phyloP scores from a whole-genome alignment of 2,329 filamentous ascomycete species.

The Lanzia echinophila region DNA sequence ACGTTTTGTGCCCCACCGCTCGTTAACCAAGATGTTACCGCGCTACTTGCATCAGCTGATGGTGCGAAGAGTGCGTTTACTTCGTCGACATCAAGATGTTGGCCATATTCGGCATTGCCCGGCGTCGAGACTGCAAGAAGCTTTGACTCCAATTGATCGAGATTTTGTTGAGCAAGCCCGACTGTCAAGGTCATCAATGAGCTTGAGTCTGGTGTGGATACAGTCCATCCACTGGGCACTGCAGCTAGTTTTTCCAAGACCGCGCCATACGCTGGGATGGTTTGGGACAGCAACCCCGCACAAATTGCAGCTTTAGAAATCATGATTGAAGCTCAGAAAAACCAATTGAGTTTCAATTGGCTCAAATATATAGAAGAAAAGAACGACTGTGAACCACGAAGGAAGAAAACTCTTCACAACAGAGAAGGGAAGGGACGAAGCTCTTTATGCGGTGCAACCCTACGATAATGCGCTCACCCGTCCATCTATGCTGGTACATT shows the following conservation, averaged over 20 bases:
- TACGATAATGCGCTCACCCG: no score
- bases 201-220: conserved; percentile 3
- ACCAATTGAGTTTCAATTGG: neutral
- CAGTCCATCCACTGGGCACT: conserved; percentile 18
- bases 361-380: no score
- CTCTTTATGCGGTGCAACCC: no score
- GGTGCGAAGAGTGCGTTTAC: conserved; percentile 48
- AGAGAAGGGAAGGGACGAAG: no score
- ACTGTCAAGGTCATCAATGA: conserved; percentile 26
- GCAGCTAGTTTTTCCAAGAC: conserved; percentile 12
- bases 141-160: conserved; percentile 38
- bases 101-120: conserved; percentile 44
- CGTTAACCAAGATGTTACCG: conserved; percentile 49
- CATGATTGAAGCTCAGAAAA: conserved; percentile 1
- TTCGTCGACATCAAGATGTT: conserved; percentile 44
- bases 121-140: conserved; percentile 42
- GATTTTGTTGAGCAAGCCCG: conserved; percentile 39
- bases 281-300: conserved; percentile 8
- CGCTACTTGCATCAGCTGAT: conserved; percentile 39
- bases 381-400: neutral
- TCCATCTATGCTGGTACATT: no score
- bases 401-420: neutral
- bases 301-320: conserved; percentile 2
- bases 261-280: neutral
- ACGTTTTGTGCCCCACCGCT: conserved; percentile 42